Evolutionary conservation across 2,329 filamentous ascomycete species (phyloP).

Genomic region (Chaetoscypha palmicola): DNA sequence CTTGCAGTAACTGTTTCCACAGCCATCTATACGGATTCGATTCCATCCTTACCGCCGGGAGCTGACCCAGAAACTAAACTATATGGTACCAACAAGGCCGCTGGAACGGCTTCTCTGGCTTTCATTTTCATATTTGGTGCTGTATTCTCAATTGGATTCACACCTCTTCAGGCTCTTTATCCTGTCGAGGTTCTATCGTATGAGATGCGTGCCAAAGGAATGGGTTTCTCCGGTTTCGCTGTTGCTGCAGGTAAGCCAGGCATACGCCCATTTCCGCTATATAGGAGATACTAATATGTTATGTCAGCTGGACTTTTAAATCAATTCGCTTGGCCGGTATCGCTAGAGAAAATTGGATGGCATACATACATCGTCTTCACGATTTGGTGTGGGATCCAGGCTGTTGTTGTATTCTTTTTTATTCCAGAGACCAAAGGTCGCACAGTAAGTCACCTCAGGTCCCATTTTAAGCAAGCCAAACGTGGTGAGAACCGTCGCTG

Average conservation of each 20-base stretch:
- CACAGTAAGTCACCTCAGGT: constrained; percentile 24
- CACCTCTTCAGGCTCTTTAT: constrained; percentile 41
- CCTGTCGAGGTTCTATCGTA: constrained; percentile 47
- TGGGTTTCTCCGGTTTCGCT: constrained; percentile 41
- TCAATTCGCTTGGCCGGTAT: constrained; percentile 40
- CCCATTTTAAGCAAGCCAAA: no score
- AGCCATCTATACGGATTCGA: constrained; percentile 23
- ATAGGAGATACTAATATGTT: neutral
- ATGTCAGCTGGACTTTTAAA: constrained; percentile 36
- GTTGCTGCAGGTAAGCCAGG: constrained; percentile 30
- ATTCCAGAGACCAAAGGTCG: constrained; percentile 44
- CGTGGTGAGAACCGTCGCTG: constrained; percentile 2
- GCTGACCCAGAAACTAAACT: constrained; percentile 7
- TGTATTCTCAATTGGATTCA: constrained; percentile 43
- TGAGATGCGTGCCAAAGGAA: constrained; percentile 49
- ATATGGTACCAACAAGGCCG: constrained; percentile 23
- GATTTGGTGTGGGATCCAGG: constrained; percentile 37
- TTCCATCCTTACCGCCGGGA: constrained; percentile 11
- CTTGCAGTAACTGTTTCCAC: constrained; percentile 41
- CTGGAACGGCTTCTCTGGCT: constrained; percentile 39
- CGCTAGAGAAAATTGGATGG: constrained; percentile 45
- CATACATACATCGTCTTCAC: constrained; percentile 48
- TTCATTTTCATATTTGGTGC: constrained; percentile 50
- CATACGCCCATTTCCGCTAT: neutral
- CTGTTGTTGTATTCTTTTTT: constrained; percentile 40